These are phyloP conservation scores for Dioscorea alata DNA, from an alignment of 106 monocot species.

Conservation along the genomic window DNA sequence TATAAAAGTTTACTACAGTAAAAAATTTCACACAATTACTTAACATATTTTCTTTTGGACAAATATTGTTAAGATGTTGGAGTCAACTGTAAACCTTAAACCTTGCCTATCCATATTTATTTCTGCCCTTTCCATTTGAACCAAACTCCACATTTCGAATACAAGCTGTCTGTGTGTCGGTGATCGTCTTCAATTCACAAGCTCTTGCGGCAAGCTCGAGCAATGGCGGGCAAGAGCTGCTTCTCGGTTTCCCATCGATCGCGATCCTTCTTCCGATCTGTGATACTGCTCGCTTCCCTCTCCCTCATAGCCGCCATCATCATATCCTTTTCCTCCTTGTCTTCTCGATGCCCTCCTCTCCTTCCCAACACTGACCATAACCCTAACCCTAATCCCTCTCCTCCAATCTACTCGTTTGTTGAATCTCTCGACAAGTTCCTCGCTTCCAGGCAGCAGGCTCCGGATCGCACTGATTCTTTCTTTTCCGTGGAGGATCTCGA, in stretches of 20 bases:
- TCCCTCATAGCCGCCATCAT: constrained; percentile 16
- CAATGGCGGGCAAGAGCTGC: constrained; percentile 44
- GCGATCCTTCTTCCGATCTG: constrained; percentile 5
- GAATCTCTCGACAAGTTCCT: constrained; percentile 76
- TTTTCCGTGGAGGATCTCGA: constrained; percentile 26
- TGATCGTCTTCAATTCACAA: too few relatives aligned
- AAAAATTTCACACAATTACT: too few relatives aligned
- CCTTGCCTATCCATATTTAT: too few relatives aligned
- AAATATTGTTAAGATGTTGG: too few relatives aligned
- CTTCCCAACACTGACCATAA: constrained; percentile 4
- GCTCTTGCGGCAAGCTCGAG: too few relatives aligned
- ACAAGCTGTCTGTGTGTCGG: too few relatives aligned
- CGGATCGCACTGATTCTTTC: background rate
- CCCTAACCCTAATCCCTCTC: background rate
- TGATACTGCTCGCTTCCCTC: constrained; percentile 8
- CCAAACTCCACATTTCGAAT: too few relatives aligned
- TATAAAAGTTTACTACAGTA: too few relatives aligned
- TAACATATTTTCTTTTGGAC: too few relatives aligned
- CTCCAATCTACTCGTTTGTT: constrained; percentile 61
- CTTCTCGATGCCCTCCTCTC: constrained; percentile 10
- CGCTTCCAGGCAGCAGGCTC: constrained; percentile 15
- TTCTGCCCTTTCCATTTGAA: too few relatives aligned
- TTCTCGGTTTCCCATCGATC: background rate
- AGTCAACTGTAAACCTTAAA: too few relatives aligned
- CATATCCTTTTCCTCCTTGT: constrained; percentile 18